A percentile compares a stretch with the other conserved stretches of the same genome.
Conservation (phyloP, 495 filamentous ascomycete genomes). For the Lepidopterella palustris region DNA sequence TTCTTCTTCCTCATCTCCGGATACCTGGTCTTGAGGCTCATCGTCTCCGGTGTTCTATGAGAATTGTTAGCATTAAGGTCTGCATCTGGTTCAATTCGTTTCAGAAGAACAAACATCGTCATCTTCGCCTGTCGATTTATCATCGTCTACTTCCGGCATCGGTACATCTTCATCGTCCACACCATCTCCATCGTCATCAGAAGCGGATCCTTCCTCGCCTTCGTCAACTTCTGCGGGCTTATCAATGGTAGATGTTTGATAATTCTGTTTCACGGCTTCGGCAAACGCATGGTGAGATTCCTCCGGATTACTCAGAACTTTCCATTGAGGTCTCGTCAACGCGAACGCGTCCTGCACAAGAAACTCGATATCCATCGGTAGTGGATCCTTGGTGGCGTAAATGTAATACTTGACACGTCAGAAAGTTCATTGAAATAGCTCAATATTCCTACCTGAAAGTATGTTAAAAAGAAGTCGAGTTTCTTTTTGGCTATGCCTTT, state of each 20-base stretch:
- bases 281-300: conserved; percentile 82
- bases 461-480: conserved; percentile 94
- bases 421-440: conserved; percentile 9
- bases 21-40: conserved; percentile 48
- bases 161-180: conserved; percentile 40
- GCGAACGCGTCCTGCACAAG: conserved; percentile 89
- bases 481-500: conserved; percentile 91
- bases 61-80: neutral
- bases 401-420: conserved; percentile 72
- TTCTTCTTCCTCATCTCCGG: conserved; percentile 72
- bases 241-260: conserved; percentile 59
- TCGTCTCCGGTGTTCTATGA: conserved; percentile 18
- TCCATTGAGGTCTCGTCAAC: conserved; percentile 82
- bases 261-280: conserved; percentile 80
- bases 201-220: conserved; percentile 45
- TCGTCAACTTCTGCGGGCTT: conserved; percentile 53
- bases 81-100: conserved; percentile 3
- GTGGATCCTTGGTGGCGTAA: conserved; percentile 70
- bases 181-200: conserved; percentile 32
- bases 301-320: conserved; percentile 68
- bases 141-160: conserved; percentile 52
- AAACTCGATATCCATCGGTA: conserved; percentile 98
- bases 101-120: conserved; percentile 42
- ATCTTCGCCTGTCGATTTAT: conserved; percentile 54
- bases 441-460: conserved; percentile 60